A percentile compares a stretch with the other conserved stretches of the same genome.
phyloP scores from a whole-genome alignment of 805 yeast genomes.

The Teunomyces panamensis region DNA sequence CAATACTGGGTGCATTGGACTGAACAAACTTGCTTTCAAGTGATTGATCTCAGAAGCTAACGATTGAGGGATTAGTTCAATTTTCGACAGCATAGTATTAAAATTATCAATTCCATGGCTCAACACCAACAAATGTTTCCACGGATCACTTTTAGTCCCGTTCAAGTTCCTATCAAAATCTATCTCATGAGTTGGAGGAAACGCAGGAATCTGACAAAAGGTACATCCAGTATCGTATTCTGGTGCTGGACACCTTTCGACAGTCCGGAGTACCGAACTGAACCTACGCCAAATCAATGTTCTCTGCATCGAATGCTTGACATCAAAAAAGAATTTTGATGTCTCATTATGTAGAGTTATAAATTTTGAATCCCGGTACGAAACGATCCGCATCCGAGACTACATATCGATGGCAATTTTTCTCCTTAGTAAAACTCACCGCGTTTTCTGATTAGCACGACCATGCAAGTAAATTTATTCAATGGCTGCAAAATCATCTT shows the following conservation, averaged over 20 bases:
- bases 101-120: constrained; percentile 41
- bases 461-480: neutral
- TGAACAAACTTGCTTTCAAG: constrained; percentile 29
- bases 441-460: neutral
- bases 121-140: constrained; percentile 56
- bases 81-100: constrained; percentile 45
- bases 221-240: constrained; percentile 61
- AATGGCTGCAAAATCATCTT: constrained; percentile 36
- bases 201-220: constrained; percentile 38
- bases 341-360: neutral
- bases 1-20: constrained; percentile 49
- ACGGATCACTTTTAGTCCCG: constrained; percentile 48
- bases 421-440: neutral
- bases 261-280: neutral
- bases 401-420: neutral
- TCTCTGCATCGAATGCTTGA: neutral
- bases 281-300: constrained; percentile 1
- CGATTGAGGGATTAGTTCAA: constrained; percentile 48
- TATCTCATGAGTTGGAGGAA: constrained; percentile 44
- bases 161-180: constrained; percentile 38
- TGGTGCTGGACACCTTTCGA: constrained; percentile 48
- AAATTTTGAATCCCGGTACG: neutral
- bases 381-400: neutral
- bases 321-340: neutral
- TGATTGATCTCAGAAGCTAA: constrained; percentile 39